These are phyloP conservation scores for Dalechampia spathulata DNA, from an alignment of 441 rosid genomes.

Conservation along the genomic window DNA sequence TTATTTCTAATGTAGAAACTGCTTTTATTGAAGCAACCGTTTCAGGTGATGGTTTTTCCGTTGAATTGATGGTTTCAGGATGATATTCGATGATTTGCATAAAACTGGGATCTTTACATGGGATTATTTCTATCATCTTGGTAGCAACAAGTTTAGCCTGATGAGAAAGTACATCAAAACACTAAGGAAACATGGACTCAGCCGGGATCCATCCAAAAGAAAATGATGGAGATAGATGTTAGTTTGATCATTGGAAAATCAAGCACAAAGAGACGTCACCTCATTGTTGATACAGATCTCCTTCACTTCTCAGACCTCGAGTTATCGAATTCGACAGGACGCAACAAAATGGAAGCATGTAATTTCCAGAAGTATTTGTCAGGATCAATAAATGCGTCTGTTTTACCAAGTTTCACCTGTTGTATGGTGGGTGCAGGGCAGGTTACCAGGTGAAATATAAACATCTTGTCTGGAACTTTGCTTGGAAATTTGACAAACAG, in stretches of 20 bases:
- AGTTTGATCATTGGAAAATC: background rate
- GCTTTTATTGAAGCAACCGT: background rate
- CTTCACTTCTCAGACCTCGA: no score
- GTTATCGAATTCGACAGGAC: no score
- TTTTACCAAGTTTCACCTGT: background rate
- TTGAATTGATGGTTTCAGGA: constrained; percentile 36
- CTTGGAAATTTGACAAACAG: background rate
- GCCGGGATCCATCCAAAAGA: constrained; percentile 71
- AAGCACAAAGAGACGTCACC: background rate
- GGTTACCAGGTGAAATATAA: background rate
- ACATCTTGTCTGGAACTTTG: background rate
- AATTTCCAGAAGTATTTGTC: no score
- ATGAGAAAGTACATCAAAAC: constrained; percentile 74
- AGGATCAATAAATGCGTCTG: background rate
- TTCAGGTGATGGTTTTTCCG: background rate
- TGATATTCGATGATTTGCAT: constrained; percentile 86
- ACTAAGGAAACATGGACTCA: constrained; percentile 70
- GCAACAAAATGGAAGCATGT: background rate
- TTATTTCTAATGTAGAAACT: background rate
- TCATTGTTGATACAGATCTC: background rate
- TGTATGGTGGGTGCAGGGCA: no score
- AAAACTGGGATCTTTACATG: constrained; percentile 89
- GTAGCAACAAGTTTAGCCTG: constrained; percentile 66
- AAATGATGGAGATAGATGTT: constrained; percentile 24
- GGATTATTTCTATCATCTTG: constrained; percentile 81